These are phyloP conservation scores for Syzygium oleosum DNA, from an alignment of 345 rosid species.

Conservation along the genomic window DNA sequence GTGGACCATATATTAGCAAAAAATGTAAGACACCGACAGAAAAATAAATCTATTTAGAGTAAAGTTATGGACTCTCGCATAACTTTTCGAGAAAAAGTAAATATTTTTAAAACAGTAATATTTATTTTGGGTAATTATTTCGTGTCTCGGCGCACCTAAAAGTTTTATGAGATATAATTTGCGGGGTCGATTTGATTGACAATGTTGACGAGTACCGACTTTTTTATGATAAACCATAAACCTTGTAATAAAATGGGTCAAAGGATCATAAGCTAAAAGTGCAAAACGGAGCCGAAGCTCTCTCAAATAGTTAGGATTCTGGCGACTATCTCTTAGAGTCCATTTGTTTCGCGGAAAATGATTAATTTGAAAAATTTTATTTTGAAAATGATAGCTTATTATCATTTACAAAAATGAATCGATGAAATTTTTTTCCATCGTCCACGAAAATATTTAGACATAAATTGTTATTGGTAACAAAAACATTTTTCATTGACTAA, in stretches of 20 bases:
- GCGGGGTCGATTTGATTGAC: not conserved
- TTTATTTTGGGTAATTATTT: accelerated
- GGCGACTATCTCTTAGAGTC: accelerated
- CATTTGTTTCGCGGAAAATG: too few species aligned
- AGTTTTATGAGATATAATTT: not conserved
- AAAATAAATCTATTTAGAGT: not conserved
- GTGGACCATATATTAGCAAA: not conserved
- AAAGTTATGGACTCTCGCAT: not conserved
- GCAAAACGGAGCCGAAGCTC: accelerated
- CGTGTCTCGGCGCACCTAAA: accelerated
- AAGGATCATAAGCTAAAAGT: not conserved
- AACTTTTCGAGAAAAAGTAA: not conserved
- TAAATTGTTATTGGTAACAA: too few species aligned
- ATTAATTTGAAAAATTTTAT: too few species aligned
- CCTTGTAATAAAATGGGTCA: not conserved
- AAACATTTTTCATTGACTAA: too few species aligned
- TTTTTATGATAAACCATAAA: not conserved
- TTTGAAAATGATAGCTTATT: too few species aligned
- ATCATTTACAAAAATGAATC: too few species aligned
- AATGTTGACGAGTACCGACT: not conserved
- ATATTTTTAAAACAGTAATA: not conserved
- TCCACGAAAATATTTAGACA: too few species aligned
- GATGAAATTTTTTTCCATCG: too few species aligned
- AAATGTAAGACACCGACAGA: not conserved
- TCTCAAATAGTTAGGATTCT: not conserved